Evolutionary conservation across 768 basidiomycete genomes (phyloP).

Genomic region (Xanthoconium purpureum): DNA sequence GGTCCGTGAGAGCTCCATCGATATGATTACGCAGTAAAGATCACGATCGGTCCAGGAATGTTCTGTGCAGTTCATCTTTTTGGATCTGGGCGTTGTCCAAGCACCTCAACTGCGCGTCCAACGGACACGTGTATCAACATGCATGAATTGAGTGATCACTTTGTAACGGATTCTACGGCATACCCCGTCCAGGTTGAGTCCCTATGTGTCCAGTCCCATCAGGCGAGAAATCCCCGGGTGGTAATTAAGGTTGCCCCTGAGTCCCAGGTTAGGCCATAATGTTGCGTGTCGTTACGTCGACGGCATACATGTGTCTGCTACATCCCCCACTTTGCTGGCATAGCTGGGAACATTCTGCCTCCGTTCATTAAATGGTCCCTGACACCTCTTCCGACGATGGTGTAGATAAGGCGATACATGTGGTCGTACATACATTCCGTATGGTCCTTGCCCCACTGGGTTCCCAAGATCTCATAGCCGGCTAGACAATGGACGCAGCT

Average conservation of each 20-base stretch:
- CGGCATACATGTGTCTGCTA: conserved; percentile 15
- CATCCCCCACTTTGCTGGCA: conserved; percentile 14
- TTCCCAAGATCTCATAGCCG: conserved; percentile 20
- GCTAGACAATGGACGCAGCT: background rate
- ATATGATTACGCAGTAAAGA: conserved; percentile 24
- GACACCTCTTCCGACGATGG: background rate
- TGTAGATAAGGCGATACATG: conserved; percentile 6
- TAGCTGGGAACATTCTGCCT: conserved; percentile 15
- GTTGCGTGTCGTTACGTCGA: conserved; percentile 26
- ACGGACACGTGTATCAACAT: conserved; percentile 27
- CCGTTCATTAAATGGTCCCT: conserved; percentile 15
- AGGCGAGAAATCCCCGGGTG: conserved; percentile 15
- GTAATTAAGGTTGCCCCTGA: conserved; percentile 12
- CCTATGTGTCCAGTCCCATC: conserved; percentile 15
- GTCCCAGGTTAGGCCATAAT: conserved; percentile 12
- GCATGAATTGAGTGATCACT: conserved; percentile 5
- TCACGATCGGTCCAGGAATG: conserved; percentile 22
- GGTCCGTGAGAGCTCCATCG: conserved; percentile 25
- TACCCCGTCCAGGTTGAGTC: conserved; percentile 8
- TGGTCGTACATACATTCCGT: background rate
- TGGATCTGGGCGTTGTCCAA: conserved; percentile 21
- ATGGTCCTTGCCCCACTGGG: conserved; percentile 1
- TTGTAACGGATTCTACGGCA: conserved; percentile 7
- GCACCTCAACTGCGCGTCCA: conserved; percentile 15
- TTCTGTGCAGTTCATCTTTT: conserved; percentile 12